Evolutionary conservation across 2,329 filamentous ascomycete genomes (phyloP).

Genomic region (Didymella lethalis): DNA sequence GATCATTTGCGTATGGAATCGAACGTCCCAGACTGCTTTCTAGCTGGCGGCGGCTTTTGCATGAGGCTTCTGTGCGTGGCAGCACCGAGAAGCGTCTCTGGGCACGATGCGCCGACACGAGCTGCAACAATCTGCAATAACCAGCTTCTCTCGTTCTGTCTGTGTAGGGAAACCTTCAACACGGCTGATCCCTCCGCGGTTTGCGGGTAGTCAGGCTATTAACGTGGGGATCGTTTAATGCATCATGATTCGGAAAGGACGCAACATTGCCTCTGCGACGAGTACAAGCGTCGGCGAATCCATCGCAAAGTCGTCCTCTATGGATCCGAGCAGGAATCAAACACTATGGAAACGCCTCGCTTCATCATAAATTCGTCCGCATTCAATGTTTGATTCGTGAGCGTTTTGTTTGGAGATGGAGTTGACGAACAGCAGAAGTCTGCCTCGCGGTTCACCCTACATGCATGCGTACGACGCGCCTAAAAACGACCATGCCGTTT

Average conservation of each 20-base stretch:
- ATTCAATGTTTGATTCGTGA: background rate
- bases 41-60: background rate
- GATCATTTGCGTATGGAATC: background rate
- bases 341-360: background rate
- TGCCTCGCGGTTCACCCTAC: slow-evolving; percentile 16
- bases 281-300: background rate
- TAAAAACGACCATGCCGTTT: slow-evolving; percentile 5
- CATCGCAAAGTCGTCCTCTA: background rate
- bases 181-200: background rate
- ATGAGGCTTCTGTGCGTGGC: background rate
- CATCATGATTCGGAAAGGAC: background rate
- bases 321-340: background rate
- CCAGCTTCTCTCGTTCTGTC: background rate
- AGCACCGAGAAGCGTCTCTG: background rate
- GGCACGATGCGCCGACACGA: background rate
- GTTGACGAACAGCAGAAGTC: slow-evolving; percentile 7
- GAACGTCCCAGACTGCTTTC: background rate
- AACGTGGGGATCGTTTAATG: background rate
- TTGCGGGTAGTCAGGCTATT: slow-evolving; percentile 4
- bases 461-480: slow-evolving; percentile 12
- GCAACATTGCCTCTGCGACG: background rate
- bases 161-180: background rate
- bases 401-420: background rate
- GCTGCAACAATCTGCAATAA: background rate
- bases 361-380: background rate